Evolutionary conservation across 768 basidiomycete genomes (phyloP).

Genomic region (Psilocybe tampanensis): DNA sequence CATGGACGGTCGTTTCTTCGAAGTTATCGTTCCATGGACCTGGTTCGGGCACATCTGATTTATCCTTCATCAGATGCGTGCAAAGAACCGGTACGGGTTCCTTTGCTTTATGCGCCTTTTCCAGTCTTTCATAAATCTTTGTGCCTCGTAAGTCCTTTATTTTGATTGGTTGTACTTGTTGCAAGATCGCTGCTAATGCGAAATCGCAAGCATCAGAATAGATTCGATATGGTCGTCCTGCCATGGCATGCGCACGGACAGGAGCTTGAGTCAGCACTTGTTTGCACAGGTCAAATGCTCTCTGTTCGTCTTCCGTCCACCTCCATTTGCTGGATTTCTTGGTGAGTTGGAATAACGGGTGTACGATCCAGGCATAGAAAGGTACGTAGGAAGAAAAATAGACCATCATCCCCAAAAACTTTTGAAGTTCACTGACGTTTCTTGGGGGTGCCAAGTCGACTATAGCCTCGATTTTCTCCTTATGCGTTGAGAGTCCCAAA

Average conservation of each 20-base stretch:
- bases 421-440: constrained; percentile 25
- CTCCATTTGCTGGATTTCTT: neutral
- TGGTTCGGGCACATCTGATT: neutral
- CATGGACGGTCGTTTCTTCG: neutral
- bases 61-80: neutral
- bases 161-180: constrained; percentile 9
- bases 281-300: neutral
- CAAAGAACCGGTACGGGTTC: too few relatives aligned
- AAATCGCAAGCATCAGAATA: constrained; percentile 6
- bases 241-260: neutral
- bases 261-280: neutral
- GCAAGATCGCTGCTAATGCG: neutral
- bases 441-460: constrained; percentile 24
- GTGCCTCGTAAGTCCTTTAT: constrained; percentile 6
- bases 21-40: neutral
- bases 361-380: neutral
- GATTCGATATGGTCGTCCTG: constrained; percentile 1
- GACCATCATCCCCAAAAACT: constrained; percentile 13
- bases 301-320: neutral
- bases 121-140: neutral
- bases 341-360: neutral
- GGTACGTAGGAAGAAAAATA: constrained; percentile 1
- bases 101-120: neutral
- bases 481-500: constrained; percentile 35
- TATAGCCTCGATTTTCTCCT: constrained; percentile 35